phyloP scores from a whole-genome alignment of 116 monocot species.

The Iris pallida region DNA sequence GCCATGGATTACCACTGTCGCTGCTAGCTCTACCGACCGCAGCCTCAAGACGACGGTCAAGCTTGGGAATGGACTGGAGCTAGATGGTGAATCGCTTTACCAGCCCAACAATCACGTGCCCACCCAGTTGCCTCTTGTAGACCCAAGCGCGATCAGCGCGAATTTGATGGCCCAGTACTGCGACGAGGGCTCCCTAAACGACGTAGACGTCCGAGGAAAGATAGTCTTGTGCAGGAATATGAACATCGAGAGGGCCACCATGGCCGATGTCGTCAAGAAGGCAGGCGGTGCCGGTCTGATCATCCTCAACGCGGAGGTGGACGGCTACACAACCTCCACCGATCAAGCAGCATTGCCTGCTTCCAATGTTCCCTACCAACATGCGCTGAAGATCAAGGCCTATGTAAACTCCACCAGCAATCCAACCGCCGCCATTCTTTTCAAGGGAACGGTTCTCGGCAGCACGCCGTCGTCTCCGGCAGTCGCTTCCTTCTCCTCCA shows the following conservation, averaged over 20 bases:
- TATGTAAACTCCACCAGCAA: neutral
- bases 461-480: neutral
- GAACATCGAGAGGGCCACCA: neutral
- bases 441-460: neutral
- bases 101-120: constrained; percentile 1
- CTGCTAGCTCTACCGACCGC: constrained; percentile 18
- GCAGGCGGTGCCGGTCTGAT: constrained; percentile 33
- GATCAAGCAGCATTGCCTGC: neutral
- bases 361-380: constrained; percentile 1
- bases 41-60: constrained; percentile 1
- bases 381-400: neutral
- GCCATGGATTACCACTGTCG: constrained; percentile 35
- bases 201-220: constrained; percentile 24
- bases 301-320: neutral
- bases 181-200: constrained; percentile 11
- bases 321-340: neutral
- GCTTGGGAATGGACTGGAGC: constrained; percentile 20
- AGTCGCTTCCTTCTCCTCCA: constrained; percentile 10
- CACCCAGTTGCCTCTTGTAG: constrained; percentile 5
- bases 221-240: constrained; percentile 28
- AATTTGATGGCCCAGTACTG: neutral
- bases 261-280: constrained; percentile 7
- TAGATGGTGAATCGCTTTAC: constrained; percentile 15
- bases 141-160: neutral
- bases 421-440: constrained; percentile 5